phyloP scores from a whole-genome alignment of 495 filamentous ascomycete genomes.

The Hypoxylon cercidicola region DNA sequence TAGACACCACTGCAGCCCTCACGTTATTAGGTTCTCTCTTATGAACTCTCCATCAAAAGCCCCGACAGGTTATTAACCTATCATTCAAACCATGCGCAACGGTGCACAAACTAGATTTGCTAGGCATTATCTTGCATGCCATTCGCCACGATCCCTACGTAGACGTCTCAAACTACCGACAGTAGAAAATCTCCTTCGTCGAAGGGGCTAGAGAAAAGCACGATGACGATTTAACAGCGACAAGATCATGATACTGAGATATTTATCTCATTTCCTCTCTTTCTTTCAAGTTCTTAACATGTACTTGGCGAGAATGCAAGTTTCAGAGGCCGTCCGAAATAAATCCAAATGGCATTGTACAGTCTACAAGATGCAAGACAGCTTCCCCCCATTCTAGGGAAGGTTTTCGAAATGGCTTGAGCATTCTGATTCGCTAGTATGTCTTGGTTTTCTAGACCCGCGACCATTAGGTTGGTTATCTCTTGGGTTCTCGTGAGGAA shows the following conservation, averaged over 20 bases:
- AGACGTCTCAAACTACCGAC: slow-evolving; percentile 32
- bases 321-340: slow-evolving; percentile 1
- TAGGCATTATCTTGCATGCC: slow-evolving; percentile 20
- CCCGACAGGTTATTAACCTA: slow-evolving; percentile 38
- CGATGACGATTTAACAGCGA: slow-evolving; percentile 21
- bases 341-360: slow-evolving; percentile 12
- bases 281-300: slow-evolving; percentile 15
- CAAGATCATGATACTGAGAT: slow-evolving; percentile 25
- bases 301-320: slow-evolving; percentile 38
- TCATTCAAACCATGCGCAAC: slow-evolving; percentile 38
- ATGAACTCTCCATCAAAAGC: slow-evolving; percentile 25
- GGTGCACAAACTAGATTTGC: slow-evolving; percentile 35
- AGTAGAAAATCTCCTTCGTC: slow-evolving; percentile 16
- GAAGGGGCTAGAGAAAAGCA: slow-evolving; percentile 1
- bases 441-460: slow-evolving; percentile 22
- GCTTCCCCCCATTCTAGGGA: slow-evolving; percentile 15
- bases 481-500: slow-evolving; percentile 21
- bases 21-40: slow-evolving; percentile 22
- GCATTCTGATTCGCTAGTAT: slow-evolving; percentile 27
- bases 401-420: slow-evolving; percentile 5
- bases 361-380: slow-evolving; percentile 12
- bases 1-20: slow-evolving; percentile 35
- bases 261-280: background rate
- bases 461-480: slow-evolving; percentile 20
- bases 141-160: slow-evolving; percentile 28